phyloP scores from a whole-genome alignment of 768 basidiomycete genomes.

The Pulveroboletus sp. region DNA sequence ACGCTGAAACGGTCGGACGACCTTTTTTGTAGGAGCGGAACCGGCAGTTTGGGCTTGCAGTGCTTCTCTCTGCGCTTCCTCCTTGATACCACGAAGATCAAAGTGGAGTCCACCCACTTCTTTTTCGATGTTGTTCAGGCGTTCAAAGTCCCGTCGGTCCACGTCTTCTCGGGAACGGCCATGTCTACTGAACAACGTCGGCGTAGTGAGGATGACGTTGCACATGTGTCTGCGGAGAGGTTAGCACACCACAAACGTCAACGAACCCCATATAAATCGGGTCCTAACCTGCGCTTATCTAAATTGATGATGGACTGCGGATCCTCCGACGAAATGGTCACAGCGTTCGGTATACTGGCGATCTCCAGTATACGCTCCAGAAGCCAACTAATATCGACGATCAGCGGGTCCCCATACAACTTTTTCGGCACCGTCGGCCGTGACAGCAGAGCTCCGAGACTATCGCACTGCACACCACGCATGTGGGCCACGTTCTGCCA shows the following conservation, averaged over 20 bases:
- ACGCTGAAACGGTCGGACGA: constrained; percentile 61
- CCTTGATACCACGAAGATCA: constrained; percentile 68
- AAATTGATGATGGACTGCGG: constrained; percentile 67
- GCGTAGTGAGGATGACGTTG: constrained; percentile 56
- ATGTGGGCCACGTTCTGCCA: constrained; percentile 70
- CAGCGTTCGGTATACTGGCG: constrained; percentile 66
- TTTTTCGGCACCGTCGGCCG: constrained; percentile 45
- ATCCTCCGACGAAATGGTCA: constrained; percentile 52
- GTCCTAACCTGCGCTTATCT: constrained; percentile 70
- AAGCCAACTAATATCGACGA: constrained; percentile 79
- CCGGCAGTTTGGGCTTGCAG: constrained; percentile 40
- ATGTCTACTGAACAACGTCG: constrained; percentile 41
- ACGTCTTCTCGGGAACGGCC: constrained; percentile 50
- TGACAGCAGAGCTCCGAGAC: constrained; percentile 52
- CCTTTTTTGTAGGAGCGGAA: constrained; percentile 48
- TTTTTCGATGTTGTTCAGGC: constrained; percentile 71
- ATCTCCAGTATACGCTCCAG: constrained; percentile 79
- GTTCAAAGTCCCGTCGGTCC: constrained; percentile 67
- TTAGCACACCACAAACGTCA: constrained; percentile 8
- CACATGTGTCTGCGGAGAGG: constrained; percentile 53
- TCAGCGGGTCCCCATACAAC: constrained; percentile 48
- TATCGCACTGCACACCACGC: constrained; percentile 61
- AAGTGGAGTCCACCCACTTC: constrained; percentile 60
- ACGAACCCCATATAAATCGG: neutral
- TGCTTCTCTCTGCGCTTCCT: constrained; percentile 69